These are phyloP conservation scores for Colletotrichum noveboracense DNA, from an alignment of 2,329 filamentous ascomycete species.

Conservation along the genomic window DNA sequence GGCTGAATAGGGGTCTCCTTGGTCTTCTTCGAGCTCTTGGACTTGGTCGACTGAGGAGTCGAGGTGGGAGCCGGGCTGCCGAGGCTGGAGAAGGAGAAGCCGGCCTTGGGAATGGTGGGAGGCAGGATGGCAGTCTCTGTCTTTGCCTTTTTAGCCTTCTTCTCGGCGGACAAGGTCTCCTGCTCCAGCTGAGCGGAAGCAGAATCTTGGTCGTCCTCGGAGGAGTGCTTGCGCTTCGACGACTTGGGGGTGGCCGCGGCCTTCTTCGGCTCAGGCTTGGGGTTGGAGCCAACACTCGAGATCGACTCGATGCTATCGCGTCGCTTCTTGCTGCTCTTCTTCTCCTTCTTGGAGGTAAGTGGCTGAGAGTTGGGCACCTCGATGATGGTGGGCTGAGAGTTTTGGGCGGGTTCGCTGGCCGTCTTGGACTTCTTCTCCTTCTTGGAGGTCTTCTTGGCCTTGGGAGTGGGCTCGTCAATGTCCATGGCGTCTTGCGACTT, in stretches of 20 bases:
- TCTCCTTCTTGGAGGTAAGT: slow-evolving; percentile 29
- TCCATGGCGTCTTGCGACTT: slow-evolving; percentile 28
- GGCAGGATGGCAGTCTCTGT: slow-evolving; percentile 36
- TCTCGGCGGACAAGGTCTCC: slow-evolving; percentile 37
- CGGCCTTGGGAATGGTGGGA: slow-evolving; percentile 31
- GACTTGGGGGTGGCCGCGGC: slow-evolving; percentile 7
- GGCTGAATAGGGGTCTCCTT: slow-evolving; percentile 33
- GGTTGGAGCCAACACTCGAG: slow-evolving; percentile 8
- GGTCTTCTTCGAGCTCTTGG: slow-evolving; percentile 34
- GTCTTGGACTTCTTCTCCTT: slow-evolving; percentile 36
- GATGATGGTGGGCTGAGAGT: slow-evolving; percentile 3
- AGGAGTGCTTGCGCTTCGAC: slow-evolving; percentile 21
- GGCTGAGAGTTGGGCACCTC: slow-evolving; percentile 17
- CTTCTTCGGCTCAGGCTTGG: not conserved
- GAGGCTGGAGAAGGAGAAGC: slow-evolving; percentile 22
- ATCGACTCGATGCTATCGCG: slow-evolving; percentile 21
- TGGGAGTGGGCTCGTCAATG: slow-evolving; percentile 21
- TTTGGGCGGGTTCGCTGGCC: not conserved
- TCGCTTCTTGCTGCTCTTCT: slow-evolving; percentile 40
- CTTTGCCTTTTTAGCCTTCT: slow-evolving; percentile 43
- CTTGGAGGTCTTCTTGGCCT: slow-evolving; percentile 28
- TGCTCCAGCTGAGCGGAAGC: slow-evolving; percentile 38
- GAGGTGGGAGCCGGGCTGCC: slow-evolving; percentile 25
- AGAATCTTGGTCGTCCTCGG: slow-evolving; percentile 40
- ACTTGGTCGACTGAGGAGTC: slow-evolving; percentile 25